phyloP scores from a whole-genome alignment of 1,284 basidiomycete species.

The Omphalotus olearius region DNA sequence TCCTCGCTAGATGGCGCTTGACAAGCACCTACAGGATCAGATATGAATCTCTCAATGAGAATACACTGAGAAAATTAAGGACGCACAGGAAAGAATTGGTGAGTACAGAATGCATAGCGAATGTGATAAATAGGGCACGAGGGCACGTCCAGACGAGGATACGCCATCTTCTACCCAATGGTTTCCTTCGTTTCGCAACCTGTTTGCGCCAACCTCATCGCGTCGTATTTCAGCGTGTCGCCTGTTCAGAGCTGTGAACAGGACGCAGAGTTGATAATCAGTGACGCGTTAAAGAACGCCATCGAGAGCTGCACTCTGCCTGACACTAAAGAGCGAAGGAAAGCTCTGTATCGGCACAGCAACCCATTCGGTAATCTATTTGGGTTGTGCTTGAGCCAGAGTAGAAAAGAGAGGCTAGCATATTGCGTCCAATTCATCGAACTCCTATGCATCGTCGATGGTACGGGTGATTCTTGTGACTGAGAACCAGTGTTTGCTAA shows the following conservation, averaged over 20 bases:
- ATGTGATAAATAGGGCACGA: too few relatives aligned
- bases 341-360: constrained; percentile 18
- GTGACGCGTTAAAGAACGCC: constrained; percentile 15
- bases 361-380: constrained; percentile 21
- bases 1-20: too few relatives aligned
- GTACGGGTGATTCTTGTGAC: constrained; percentile 5
- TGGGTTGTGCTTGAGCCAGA: constrained; percentile 13
- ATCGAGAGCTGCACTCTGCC: constrained; percentile 17
- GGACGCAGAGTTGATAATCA: constrained; percentile 15
- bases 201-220: neutral
- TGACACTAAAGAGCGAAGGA: constrained; percentile 16
- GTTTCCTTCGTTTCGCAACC: constrained; percentile 1
- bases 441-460: constrained; percentile 22
- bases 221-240: constrained; percentile 19
- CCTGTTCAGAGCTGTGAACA: constrained; percentile 17
- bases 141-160: too few relatives aligned
- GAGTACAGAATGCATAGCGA: too few relatives aligned
- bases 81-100: too few relatives aligned
- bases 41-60: too few relatives aligned
- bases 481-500: too few relatives aligned
- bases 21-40: too few relatives aligned
- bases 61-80: too few relatives aligned
- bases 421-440: constrained; percentile 19
- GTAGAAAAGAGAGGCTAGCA: constrained; percentile 16
- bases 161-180: neutral